Evolutionary conservation across 2,329 filamentous ascomycete genomes (phyloP).

Genomic region (Hymenoscyphus fraxineus): DNA sequence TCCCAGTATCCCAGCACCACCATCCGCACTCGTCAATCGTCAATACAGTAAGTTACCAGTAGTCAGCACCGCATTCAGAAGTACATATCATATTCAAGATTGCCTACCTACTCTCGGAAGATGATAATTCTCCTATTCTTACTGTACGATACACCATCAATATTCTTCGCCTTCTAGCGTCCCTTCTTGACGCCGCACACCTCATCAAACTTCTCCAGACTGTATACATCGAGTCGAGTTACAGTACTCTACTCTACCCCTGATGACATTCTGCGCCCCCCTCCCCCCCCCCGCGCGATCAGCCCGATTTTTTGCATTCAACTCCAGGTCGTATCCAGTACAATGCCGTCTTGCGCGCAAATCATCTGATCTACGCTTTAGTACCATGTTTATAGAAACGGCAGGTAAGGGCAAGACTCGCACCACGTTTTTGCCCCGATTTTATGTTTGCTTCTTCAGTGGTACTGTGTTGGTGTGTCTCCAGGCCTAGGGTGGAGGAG

Average conservation of each 20-base stretch:
- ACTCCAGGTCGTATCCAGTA: background rate
- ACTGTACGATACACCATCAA: background rate
- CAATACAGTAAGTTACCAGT: too few relatives aligned
- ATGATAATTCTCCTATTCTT: background rate
- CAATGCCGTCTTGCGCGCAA: background rate
- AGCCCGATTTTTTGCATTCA: background rate
- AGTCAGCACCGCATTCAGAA: background rate
- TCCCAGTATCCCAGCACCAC: background rate
- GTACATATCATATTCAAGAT: background rate
- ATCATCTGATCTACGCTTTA: background rate
- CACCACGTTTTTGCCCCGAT: constrained; percentile 1
- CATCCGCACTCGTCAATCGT: background rate
- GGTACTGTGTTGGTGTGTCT: background rate
- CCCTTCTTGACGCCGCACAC: constrained; percentile 1
- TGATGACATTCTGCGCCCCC: background rate
- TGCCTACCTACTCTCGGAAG: background rate
- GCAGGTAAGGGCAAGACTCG: background rate
- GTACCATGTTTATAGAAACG: background rate
- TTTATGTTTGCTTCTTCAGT: background rate
- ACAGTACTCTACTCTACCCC: background rate
- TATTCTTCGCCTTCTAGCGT: background rate
- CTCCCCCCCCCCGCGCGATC: background rate
- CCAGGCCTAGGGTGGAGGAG: background rate
- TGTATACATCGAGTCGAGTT: background rate
- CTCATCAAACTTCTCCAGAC: background rate